Percentiles rank a stretch among this genome's conserved stretches.
phyloP scores from a whole-genome alignment of 805 yeast species.

The Saturnispora ahearnii region DNA sequence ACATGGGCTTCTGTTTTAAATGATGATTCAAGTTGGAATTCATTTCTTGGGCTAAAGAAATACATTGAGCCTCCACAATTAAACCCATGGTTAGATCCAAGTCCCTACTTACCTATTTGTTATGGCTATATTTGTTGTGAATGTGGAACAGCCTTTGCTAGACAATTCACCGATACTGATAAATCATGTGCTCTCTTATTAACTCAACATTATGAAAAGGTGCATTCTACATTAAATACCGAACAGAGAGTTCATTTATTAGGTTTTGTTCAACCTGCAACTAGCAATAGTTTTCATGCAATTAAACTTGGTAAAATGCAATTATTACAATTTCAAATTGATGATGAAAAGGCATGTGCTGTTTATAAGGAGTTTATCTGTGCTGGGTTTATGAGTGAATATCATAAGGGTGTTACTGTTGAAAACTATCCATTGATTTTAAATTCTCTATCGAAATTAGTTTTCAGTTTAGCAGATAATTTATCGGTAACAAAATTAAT shows the following conservation, averaged over 20 bases:
- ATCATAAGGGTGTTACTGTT: neutral
- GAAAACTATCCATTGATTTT: neutral
- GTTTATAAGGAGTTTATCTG: neutral
- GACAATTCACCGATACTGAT: neutral
- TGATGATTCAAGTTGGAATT: constrained; percentile 3
- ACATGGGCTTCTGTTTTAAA: constrained; percentile 3
- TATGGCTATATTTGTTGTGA: constrained; percentile 1
- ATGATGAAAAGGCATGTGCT: neutral
- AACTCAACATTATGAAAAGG: constrained; percentile 5
- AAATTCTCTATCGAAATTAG: neutral
- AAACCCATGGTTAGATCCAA: neutral
- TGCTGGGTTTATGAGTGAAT: neutral
- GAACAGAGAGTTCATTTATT: neutral
- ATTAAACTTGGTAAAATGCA: constrained; percentile 3
- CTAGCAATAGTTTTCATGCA: constrained; percentile 2
- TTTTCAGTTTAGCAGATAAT: neutral
- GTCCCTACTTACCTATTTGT: constrained; percentile 3
- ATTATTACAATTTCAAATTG: neutral
- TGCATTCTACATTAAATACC: neutral
- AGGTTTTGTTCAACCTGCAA: neutral
- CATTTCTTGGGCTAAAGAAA: neutral
- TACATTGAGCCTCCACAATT: neutral
- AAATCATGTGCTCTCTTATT: neutral
- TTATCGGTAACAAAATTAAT: neutral
- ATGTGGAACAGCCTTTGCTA: constrained; percentile 4